Evolutionary conservation across 352 stramenopile genomes (phyloP), one percentile per base, ranked within the genome.

Genomic region (Globisporangium mamillatum): DNA sequence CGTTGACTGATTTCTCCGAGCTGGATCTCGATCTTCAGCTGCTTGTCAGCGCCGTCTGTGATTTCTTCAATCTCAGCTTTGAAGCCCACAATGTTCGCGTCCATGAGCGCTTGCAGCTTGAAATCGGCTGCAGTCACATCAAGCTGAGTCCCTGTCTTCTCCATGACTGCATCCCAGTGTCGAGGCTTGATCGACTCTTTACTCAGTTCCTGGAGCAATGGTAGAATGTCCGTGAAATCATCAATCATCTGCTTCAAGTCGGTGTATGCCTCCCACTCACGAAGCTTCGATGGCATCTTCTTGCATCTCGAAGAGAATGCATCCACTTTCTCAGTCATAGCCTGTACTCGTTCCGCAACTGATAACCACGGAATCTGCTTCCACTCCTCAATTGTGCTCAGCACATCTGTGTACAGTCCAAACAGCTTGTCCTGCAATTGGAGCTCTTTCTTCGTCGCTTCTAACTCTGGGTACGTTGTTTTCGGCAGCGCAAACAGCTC

Each of bases 11-110:
- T 99, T 66, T 99, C 97, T 14, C 75, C 80, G 6, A 99, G 79
- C 63, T 98, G 88, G 8, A 97, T 75, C 68, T 99, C 94, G 67
- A 99, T 99, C 73, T 98, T 98, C 4, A 99, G 76, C 76, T 99
- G 97, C 66, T 99, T 99, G 67, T 99, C 97, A 1, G 97, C 97
- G 24, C 96, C 94, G 64, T 99, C 96, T 1, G 96, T 99, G 34
- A 99, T 94, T 78, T 99, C 97, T 82, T 99, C 95, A 53, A 99
- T 98, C 22, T 99, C 95, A 22, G 97, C 90, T 34, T 94, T 94
- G 67, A 86, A 91, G 8, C 77, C 75, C 5, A 98, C 89, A 59
- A 99, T 95, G 44, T 97, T 95, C 0, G 93, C 92, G 63, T 98
- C 93, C 83, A 98, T 93, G 2, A 99, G 78, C 46, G 96, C 91